Base-by-base conservation (phyloP, 352 stramenopile species). In the Pythium plurisporium region DNA sequence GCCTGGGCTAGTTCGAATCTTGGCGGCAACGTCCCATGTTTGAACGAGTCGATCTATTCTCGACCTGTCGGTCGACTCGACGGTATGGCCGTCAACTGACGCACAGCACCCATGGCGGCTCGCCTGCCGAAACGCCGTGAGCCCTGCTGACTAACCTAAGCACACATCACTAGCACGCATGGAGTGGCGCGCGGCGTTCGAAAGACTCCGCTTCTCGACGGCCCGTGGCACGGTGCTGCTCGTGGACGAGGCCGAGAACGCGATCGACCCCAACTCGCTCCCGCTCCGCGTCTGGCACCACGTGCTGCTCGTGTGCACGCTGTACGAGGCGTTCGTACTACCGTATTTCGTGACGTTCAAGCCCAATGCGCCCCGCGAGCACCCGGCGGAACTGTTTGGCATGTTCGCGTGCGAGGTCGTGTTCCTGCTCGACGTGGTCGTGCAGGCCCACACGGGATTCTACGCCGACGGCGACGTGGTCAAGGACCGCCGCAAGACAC, bases 401-500 rank as follows among this genome's bases (percentile, higher is more conserved):
- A 25, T 66, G 1, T 40, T 77, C 2, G 23, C 53, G 1, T 75
- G 58, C 26, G 82, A 92, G 27, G 19, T 70, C 2, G 27, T 86
- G 2, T 88, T 92, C 41, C 19, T 79, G 5, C 14, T 75, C 0
- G 82, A 92, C 26, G 67, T 90, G 14, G 71, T 70, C 37, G 65
- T 90, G 10, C 72, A 79, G 50, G 65, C 82, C 2, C 70, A 82
- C 46, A 88, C 71, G 2, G 72, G 78, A 1, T 87, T 68, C 48
- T 88, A 87, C 55, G 57, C 74, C 26, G 72, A 83, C 30, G 77
- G 77, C 19, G 82, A 87, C 45, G 37, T 88, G n/a, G 56, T 86
- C 14, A 69, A 71, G 5, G 72, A 87, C 43, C 64, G 67, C 8
- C 54, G 58, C 27, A 62, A 69, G 15, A 38, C 33, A 38, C 33